Evolutionary conservation across 2,329 filamentous ascomycete species (phyloP).

Genomic region (Beauveria varroae): DNA sequence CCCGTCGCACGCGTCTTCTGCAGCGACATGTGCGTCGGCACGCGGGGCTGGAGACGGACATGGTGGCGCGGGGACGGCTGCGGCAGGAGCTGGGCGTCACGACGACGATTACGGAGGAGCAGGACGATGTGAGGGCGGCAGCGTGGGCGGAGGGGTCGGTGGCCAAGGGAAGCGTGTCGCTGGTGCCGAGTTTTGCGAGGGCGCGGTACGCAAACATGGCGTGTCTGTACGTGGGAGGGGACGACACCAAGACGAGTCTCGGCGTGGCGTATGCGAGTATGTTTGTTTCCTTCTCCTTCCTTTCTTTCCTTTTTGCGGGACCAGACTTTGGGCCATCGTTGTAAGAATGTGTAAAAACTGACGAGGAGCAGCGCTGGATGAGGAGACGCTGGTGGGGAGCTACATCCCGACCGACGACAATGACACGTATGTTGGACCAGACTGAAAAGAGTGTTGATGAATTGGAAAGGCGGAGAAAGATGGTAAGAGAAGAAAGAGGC

Average conservation of each 20-base stretch:
- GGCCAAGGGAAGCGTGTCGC: constrained; percentile 32
- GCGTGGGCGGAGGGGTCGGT: constrained; percentile 32
- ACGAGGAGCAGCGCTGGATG: constrained; percentile 24
- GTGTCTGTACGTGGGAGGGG: constrained; percentile 32
- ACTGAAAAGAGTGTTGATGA: neutral
- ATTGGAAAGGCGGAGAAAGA: neutral
- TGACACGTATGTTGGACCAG: constrained; percentile 26
- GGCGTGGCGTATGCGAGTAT: constrained; percentile 38
- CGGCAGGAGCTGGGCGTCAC: constrained; percentile 18
- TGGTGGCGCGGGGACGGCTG: constrained; percentile 22
- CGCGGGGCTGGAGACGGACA: constrained; percentile 23
- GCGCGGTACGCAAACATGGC: constrained; percentile 26
- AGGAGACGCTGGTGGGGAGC: constrained; percentile 27
- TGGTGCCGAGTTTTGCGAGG: constrained; percentile 23
- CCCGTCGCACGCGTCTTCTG: constrained; percentile 23
- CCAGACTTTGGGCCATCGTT: no score
- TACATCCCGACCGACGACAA: constrained; percentile 37
- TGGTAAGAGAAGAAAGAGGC: neutral
- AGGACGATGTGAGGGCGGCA: constrained; percentile 21
- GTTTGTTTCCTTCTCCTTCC: constrained; percentile 18
- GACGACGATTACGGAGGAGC: neutral
- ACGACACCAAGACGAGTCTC: constrained; percentile 31
- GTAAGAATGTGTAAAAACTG: neutral
- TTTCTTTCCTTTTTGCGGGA: neutral
- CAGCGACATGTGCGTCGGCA: constrained; percentile 33